Evolutionary conservation across 2,329 filamentous ascomycete species (phyloP).

Genomic region (Rhytidhysteron rufulum): DNA sequence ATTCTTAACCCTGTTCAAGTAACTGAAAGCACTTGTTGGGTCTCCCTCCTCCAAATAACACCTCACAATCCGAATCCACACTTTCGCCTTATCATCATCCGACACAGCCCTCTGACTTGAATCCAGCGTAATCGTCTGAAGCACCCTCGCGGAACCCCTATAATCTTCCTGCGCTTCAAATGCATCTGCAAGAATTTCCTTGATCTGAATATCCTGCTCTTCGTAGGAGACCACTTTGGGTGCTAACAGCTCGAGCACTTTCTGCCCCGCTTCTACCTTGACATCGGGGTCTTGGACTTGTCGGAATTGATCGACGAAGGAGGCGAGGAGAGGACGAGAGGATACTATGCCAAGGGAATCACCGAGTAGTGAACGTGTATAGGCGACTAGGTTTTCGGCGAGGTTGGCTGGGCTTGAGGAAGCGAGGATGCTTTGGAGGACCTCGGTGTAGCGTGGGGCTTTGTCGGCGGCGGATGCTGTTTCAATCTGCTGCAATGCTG

Average conservation of each 20-base stretch:
- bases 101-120: slow-evolving; percentile 80
- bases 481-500: slow-evolving; percentile 49
- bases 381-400: slow-evolving; percentile 61
- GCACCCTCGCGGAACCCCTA: slow-evolving; percentile 67
- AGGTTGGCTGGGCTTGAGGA: slow-evolving; percentile 44
- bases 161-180: slow-evolving; percentile 83
- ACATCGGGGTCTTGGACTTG: slow-evolving; percentile 58
- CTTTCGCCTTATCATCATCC: slow-evolving; percentile 73
- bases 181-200: slow-evolving; percentile 76
- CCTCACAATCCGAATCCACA: slow-evolving; percentile 92
- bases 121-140: slow-evolving; percentile 85
- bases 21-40: slow-evolving; percentile 76
- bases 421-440: slow-evolving; percentile 55
- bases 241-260: slow-evolving; percentile 65
- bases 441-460: slow-evolving; percentile 52
- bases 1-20: slow-evolving; percentile 93
- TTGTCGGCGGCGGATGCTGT: slow-evolving; percentile 47
- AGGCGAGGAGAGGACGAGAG: slow-evolving; percentile 65
- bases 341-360: slow-evolving; percentile 73
- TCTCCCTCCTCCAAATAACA: slow-evolving; percentile 95
- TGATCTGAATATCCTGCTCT: slow-evolving; percentile 77
- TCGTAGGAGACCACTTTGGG: slow-evolving; percentile 71
- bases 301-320: slow-evolving; percentile 63
- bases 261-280: slow-evolving; percentile 71
- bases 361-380: slow-evolving; percentile 63